phyloP scores from a whole-genome alignment of 2,329 filamentous ascomycete species.

The Hymenotorrendiella dingleyae region DNA sequence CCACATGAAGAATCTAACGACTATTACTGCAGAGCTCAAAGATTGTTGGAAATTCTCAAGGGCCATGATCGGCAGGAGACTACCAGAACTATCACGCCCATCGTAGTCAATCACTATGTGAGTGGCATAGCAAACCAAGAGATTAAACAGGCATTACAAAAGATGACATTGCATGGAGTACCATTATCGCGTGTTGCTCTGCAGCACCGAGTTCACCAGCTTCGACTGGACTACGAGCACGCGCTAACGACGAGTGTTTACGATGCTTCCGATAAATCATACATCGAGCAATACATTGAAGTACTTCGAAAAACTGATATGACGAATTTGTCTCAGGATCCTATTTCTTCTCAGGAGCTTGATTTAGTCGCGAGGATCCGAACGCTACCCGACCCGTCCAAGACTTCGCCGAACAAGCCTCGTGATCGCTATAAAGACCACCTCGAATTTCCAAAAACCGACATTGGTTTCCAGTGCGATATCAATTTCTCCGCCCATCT shows the following conservation, averaged over 20 bases:
- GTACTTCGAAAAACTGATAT: constrained; percentile 37
- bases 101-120: constrained; percentile 42
- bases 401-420: constrained; percentile 43
- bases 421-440: constrained; percentile 50
- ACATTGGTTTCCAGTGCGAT: constrained; percentile 80
- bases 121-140: constrained; percentile 44
- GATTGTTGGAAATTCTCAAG: constrained; percentile 34
- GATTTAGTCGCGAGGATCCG: constrained; percentile 24
- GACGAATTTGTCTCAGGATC: constrained; percentile 26
- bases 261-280: constrained; percentile 29
- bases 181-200: constrained; percentile 34
- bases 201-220: constrained; percentile 48
- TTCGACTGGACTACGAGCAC: constrained; percentile 49
- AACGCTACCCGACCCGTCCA: constrained; percentile 32
- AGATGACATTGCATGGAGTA: constrained; percentile 11
- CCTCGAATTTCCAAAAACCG: constrained; percentile 72
- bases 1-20: constrained; percentile 44
- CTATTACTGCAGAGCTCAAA: constrained; percentile 44
- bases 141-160: constrained; percentile 38
- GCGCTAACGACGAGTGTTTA: constrained; percentile 46
- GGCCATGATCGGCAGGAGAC: constrained; percentile 15
- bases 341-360: constrained; percentile 3
- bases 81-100: constrained; percentile 20
- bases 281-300: constrained; percentile 44
- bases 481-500: constrained; percentile 87